A percentile compares a stretch with the other conserved stretches of the same genome.
Evolutionary conservation across 2,329 filamentous ascomycete species (phyloP).

Genomic region (Fusarium sp.): DNA sequence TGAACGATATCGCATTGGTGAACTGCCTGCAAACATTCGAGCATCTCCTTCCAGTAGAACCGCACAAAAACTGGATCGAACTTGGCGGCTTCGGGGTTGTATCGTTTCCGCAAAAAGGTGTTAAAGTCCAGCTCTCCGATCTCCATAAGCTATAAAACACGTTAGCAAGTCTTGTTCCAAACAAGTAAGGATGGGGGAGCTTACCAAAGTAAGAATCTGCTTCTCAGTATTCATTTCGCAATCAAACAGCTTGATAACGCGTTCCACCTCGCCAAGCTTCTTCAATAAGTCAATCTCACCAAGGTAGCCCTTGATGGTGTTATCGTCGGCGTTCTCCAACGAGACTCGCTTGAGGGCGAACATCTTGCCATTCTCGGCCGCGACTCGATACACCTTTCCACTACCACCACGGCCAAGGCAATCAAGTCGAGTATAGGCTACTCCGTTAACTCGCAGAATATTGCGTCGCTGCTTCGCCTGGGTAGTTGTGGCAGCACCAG

Average conservation of each 20-base stretch:
- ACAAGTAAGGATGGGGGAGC: slow-evolving; percentile 47
- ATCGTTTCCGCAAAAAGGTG: slow-evolving; percentile 80
- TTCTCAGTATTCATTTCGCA: slow-evolving; percentile 95
- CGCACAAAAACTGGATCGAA: slow-evolving; percentile 93
- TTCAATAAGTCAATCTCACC: slow-evolving; percentile 93
- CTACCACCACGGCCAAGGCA: slow-evolving; percentile 93
- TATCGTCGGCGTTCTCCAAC: slow-evolving; percentile 88
- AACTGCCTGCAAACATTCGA: slow-evolving; percentile 91
- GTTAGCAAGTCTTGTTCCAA: slow-evolving; percentile 34
- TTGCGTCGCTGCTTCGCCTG: slow-evolving; percentile 82
- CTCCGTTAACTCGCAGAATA: slow-evolving; percentile 89
- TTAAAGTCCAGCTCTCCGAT: slow-evolving; percentile 95
- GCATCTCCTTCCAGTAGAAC: slow-evolving; percentile 99
- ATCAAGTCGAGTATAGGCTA: slow-evolving; percentile 89
- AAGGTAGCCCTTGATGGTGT: slow-evolving; percentile 86
- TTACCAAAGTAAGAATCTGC: slow-evolving; percentile 84
- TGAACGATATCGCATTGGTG: slow-evolving; percentile 94
- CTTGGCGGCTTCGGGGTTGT: slow-evolving; percentile 77
- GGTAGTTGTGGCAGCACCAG: slow-evolving; percentile 81
- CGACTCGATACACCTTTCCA: slow-evolving; percentile 94
- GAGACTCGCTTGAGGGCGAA: slow-evolving; percentile 95
- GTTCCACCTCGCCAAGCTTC: slow-evolving; percentile 84
- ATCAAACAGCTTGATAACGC: slow-evolving; percentile 91
- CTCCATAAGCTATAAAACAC: slow-evolving; percentile 82
- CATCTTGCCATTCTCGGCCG: slow-evolving; percentile 96